Percentiles rank a stretch among this genome's conserved stretches.
These are phyloP conservation scores for Marvania coccoides DNA, from an alignment of 139 green algal species.

Conservation along the genomic window DNA sequence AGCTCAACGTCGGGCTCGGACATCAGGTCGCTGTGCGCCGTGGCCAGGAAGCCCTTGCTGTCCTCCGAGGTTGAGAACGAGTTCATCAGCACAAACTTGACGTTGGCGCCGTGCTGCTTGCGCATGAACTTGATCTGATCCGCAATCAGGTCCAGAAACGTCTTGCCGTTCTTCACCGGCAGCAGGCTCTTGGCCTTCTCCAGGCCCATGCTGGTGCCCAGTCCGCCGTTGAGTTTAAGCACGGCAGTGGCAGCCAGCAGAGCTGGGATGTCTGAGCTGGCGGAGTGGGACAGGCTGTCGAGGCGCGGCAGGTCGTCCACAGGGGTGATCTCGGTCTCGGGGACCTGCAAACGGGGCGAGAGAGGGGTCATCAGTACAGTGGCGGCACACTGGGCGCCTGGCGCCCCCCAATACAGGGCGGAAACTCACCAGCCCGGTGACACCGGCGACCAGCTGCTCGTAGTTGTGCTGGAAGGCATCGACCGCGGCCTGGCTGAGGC, in stretches of 20 bases:
- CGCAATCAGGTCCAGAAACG: slow-evolving; percentile 92
- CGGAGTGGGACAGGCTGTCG: slow-evolving; percentile 18
- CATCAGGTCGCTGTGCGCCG: slow-evolving; percentile 63
- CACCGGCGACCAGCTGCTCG: slow-evolving; percentile 70
- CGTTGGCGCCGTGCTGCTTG: slow-evolving; percentile 35
- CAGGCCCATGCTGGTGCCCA: slow-evolving; percentile 88
- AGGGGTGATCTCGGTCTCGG: slow-evolving; percentile 62
- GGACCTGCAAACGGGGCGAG: slow-evolving; percentile 40
- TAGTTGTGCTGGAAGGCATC: slow-evolving; percentile 83
- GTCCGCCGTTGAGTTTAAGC: slow-evolving; percentile 87
- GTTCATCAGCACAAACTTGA: slow-evolving; percentile 90
- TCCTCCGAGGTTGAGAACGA: slow-evolving; percentile 75
- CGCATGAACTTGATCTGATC: slow-evolving; percentile 84
- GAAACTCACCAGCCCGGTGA: slow-evolving; percentile 67
- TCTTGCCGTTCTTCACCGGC: slow-evolving; percentile 77
- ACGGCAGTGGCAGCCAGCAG: slow-evolving; percentile 75
- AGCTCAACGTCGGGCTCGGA: slow-evolving; percentile 68
- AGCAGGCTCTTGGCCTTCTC: slow-evolving; percentile 90
- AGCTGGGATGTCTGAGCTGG: not conserved
- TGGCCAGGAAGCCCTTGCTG: slow-evolving; percentile 62
- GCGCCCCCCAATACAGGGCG: not conserved
- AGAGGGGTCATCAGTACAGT: not conserved
- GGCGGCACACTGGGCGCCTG: not conserved
- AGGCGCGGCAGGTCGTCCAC: slow-evolving; percentile 58
- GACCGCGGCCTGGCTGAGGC: slow-evolving; percentile 61